Evolutionary conservation across 352 stramenopile genomes (phyloP).

Genomic region (Phytophthora megakarya): DNA sequence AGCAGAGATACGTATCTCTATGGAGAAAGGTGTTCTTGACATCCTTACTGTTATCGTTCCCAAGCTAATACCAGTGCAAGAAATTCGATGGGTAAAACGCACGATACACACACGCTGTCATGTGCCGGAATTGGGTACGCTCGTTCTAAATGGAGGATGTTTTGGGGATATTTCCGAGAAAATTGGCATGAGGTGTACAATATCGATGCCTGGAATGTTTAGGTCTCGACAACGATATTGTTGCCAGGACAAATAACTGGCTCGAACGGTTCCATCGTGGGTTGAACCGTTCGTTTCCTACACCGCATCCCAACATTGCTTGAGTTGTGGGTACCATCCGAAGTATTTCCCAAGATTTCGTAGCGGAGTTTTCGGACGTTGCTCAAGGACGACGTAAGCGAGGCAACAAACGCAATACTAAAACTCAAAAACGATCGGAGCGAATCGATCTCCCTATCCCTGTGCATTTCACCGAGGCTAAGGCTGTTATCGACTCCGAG

Average conservation of each 20-base stretch:
- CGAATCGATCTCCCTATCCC: no score
- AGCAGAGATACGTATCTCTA: no score
- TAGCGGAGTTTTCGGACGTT: no score
- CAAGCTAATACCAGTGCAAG: neutral
- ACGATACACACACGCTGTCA: neutral
- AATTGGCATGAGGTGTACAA: neutral
- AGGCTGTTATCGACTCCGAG: no score
- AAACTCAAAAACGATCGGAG: no score
- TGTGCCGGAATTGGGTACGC: neutral
- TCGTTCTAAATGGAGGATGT: neutral
- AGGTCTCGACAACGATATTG: neutral
- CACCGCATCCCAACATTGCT: neutral
- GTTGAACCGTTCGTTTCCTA: neutral
- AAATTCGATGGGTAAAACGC: neutral
- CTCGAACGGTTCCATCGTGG: slow-evolving; percentile 1
- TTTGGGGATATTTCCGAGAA: neutral
- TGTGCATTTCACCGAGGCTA: no score
- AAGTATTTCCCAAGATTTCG: slow-evolving; percentile 2
- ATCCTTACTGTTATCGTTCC: neutral
- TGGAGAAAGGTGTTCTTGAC: neutral
- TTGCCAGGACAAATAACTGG: slow-evolving; percentile 3
- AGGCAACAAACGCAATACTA: no score
- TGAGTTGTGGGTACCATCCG: neutral
- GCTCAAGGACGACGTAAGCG: no score
- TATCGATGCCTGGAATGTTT: slow-evolving; percentile 3